Evolutionary conservation across 176 grass and related monocot species (phyloP).

Genomic region (Typha latifolia): DNA sequence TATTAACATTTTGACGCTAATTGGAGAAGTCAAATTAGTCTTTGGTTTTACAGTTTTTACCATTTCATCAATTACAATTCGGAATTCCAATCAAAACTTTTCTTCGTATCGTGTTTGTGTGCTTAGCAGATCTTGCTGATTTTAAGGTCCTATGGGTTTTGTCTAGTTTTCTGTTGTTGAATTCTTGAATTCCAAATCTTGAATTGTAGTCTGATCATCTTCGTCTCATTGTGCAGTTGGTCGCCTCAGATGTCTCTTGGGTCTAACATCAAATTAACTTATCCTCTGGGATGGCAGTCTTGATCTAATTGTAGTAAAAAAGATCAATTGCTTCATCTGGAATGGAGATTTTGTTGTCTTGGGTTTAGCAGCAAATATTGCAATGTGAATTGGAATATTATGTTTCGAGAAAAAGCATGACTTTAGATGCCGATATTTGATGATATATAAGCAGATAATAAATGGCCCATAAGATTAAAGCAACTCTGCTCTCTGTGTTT

Average conservation of each 20-base stretch:
- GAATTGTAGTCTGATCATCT: background rate
- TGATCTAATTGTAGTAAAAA: background rate
- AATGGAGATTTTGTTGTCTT: background rate
- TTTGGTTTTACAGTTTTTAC: no score
- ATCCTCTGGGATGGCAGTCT: background rate
- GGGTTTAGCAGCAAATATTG: background rate
- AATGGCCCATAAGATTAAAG: constrained; percentile 40
- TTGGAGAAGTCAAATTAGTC: no score
- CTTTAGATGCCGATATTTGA: background rate
- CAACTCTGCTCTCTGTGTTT: constrained; percentile 30
- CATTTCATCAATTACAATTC: background rate
- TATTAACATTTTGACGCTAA: no score
- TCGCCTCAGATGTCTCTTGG: background rate
- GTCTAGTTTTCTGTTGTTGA: no score
- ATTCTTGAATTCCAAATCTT: no score
- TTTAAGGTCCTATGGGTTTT: no score
- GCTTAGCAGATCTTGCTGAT: background rate
- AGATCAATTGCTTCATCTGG: background rate
- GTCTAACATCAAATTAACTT: background rate
- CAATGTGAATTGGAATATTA: background rate
- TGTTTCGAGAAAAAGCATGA: background rate
- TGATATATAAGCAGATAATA: background rate
- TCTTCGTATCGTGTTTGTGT: background rate
- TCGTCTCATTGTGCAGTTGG: background rate
- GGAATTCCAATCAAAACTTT: background rate